Percentiles rank a stretch among this genome's conserved stretches.
phyloP scores from a whole-genome alignment of 371 early-diverging fungal genomes.

The Apophysomyces variabilis region DNA sequence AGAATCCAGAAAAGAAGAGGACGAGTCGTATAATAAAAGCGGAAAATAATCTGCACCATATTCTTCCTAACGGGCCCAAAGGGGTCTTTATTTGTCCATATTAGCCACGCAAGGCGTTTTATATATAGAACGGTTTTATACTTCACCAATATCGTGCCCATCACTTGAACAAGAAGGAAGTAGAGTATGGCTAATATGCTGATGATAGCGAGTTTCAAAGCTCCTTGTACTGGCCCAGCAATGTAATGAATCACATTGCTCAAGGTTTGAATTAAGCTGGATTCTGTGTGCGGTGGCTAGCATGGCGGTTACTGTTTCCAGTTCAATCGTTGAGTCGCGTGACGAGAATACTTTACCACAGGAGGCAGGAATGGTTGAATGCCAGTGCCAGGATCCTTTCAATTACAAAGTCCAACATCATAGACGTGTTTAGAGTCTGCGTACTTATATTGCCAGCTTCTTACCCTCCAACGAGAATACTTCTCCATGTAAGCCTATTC shows the following conservation, averaged over 20 bases:
- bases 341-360: constrained; percentile 51
- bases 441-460: constrained; percentile 7
- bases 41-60: constrained; percentile 45
- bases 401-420: background rate
- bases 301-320: background rate
- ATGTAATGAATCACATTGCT: constrained; percentile 41
- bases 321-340: background rate
- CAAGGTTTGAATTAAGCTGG: constrained; percentile 34
- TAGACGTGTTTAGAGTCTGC: background rate
- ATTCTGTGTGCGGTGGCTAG: constrained; percentile 49
- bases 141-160: constrained; percentile 42
- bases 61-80: constrained; percentile 42
- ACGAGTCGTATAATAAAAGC: constrained; percentile 52
- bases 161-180: constrained; percentile 36
- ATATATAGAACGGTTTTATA: background rate
- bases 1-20: constrained; percentile 69
- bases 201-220: constrained; percentile 47
- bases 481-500: constrained; percentile 56
- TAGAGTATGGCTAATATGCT: constrained; percentile 32
- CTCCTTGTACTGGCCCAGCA: constrained; percentile 54
- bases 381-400: constrained; percentile 81
- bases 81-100: constrained; percentile 31
- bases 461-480: constrained; percentile 73
- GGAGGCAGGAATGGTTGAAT: constrained; percentile 91
- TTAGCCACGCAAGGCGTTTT: background rate